Evolutionary conservation across 1,284 basidiomycete genomes (phyloP), one percentile per base, ranked within the genome.

Genomic region (Athelia sp.): DNA sequence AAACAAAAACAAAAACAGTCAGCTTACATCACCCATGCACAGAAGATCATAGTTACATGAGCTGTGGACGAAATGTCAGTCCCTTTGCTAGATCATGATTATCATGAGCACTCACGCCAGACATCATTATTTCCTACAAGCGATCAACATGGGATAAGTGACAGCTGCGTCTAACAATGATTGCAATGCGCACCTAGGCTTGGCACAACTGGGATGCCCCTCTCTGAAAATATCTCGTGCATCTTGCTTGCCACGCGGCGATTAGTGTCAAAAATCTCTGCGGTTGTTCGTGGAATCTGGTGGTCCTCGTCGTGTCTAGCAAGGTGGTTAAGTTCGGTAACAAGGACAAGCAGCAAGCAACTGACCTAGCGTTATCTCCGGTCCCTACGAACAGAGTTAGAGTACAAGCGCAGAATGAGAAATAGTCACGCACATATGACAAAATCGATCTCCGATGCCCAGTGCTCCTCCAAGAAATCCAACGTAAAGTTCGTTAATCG

Each of bases 241-340:
- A 98, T 92, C 65, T 79, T 82, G 19, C 67, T 62, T 6, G 86
- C 81, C 53, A 93, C 76, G 49, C 75, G 71, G 9, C 79, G 72
- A 62, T 97, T 97, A 46, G 87, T 70, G 3, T 79, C 73, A 58
- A 87, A 88, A 53, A 97, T 95, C 68, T 96, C 93, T 48, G 73
- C 73, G 4, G 82, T 76, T 36, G 91, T 91, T 50, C 94, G 83
- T 40, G 93, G 93, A 10, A 86, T 62, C 53, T 79, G 74, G 50
- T 81, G 79, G 68, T 96, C 93, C 62, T 87, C 91, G 65, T 98
- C 93, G 66, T 95, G 93, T 66, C 93, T 91, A 53, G 36, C 38
- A 43, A 2, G 24, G 23, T 22, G 24, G n/a, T 29, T 8, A 4
- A 17, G 49, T 52, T 40, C 49, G 49, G 46, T 50, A 42, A 43